Base-by-base conservation (phyloP, 2,329 filamentous ascomycete genomes). In the Diaporthe ilicicola region DNA sequence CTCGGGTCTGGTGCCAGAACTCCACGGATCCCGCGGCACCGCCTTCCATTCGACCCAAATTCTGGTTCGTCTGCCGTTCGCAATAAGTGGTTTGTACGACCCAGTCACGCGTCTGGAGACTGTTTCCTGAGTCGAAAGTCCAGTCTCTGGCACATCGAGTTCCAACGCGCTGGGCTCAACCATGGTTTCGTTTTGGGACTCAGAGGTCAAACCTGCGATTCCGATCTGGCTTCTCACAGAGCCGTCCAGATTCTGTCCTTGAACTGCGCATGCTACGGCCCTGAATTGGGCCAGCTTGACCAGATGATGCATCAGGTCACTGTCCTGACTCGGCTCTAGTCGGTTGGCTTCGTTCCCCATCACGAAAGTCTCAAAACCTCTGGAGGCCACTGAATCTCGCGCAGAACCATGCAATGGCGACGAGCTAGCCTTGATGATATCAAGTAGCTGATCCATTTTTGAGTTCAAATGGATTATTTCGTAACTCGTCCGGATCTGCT, bases 361-460 rank as follows among this genome's bases (percentile, higher is more conserved):
- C 0, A 2, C 7, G 8, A 19, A 27, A 19, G 8, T 13, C 3
- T 42, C 54, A 7, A 59, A 13, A 3, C 4, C 19, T 2, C 17
- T 3, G 24, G 19, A 27, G 3, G 5, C 7, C 6, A n/a, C 9
- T 3, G 34, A 7, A 15, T 5, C 22, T 27, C 12, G 34, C 2
- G 53, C 13, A 9, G n/a, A 10, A 6, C 24, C 1, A 10, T 5
- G 2, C 4, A 2, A 0, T 2, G 34, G 15, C 0, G 6, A 19
- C 8, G 22, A 24, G n/a, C 54, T 34, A 17, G 54, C 54, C 12
- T 19, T 59, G 5, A 59, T 59, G 8, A 59, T 59, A 4, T 44
- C 54, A 3, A 59, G 27, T 12, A 59, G 22, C 15, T 59, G 54
- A 22, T 59, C 54, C 54, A 59, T 44, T 19, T 59, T 59, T 7